phyloP scores from a whole-genome alignment of 805 yeast genomes.

The Yamadazyma kitorensis region DNA sequence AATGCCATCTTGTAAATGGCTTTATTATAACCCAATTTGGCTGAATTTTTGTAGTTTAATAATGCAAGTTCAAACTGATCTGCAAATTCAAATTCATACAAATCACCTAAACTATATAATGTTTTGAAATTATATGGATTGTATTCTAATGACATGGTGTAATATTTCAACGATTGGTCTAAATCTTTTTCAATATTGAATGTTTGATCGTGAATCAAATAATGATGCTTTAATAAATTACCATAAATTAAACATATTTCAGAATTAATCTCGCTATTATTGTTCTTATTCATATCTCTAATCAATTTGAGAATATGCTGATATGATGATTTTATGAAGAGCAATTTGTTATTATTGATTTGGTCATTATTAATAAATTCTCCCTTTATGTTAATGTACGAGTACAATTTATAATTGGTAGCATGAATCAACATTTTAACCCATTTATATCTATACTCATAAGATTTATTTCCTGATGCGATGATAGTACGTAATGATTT shows the following conservation, averaged over 20 bases:
- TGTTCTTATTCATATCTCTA: slow-evolving; percentile 28
- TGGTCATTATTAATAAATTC: slow-evolving; percentile 31
- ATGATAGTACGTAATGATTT: slow-evolving; percentile 31
- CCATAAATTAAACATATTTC: slow-evolving; percentile 39
- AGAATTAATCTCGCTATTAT: slow-evolving; percentile 16
- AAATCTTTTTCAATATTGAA: slow-evolving; percentile 31
- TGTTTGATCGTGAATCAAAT: slow-evolving; percentile 31
- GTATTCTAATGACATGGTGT: slow-evolving; percentile 29
- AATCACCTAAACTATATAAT: slow-evolving; percentile 37
- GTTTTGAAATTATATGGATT: slow-evolving; percentile 32
- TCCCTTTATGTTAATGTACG: slow-evolving; percentile 43
- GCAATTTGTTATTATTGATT: slow-evolving; percentile 27
- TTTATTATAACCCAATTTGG: slow-evolving; percentile 41
- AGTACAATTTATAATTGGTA: slow-evolving; percentile 34
- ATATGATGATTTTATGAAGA: slow-evolving; percentile 36
- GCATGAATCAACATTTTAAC: slow-evolving; percentile 40
- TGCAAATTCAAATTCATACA: slow-evolving; percentile 31
- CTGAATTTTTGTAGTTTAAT: slow-evolving; percentile 32
- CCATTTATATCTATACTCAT: slow-evolving; percentile 42
- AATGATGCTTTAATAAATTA: slow-evolving; percentile 36
- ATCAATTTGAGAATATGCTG: slow-evolving; percentile 37
- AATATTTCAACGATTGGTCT: slow-evolving; percentile 27
- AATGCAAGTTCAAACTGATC: slow-evolving; percentile 31
- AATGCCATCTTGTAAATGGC: slow-evolving; percentile 43
- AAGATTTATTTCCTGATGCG: slow-evolving; percentile 40